These are phyloP conservation scores for Blastocladiella emersonii DNA, from an alignment of 371 early-diverging fungal genomes.

Conservation along the genomic window DNA sequence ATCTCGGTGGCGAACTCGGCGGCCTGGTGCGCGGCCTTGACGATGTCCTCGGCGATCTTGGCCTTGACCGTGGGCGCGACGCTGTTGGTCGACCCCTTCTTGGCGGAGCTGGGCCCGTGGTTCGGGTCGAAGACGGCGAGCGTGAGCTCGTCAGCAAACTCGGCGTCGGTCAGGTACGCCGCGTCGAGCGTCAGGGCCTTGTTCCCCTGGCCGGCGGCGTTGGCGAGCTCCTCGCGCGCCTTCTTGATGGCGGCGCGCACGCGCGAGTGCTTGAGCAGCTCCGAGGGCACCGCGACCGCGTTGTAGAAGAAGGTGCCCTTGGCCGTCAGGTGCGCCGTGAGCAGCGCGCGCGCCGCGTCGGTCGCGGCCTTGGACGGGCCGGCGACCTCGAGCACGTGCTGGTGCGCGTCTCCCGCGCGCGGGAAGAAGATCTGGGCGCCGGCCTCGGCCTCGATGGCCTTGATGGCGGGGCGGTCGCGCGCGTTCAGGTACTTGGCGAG, in stretches of 20 bases:
- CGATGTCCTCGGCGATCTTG: background rate
- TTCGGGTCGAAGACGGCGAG: conserved; percentile 51
- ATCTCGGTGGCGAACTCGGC: conserved; percentile 51
- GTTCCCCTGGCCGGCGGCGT: conserved; percentile 15
- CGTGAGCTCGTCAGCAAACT: conserved; percentile 44
- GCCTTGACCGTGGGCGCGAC: conserved; percentile 5
- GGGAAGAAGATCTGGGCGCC: background rate
- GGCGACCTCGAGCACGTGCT: background rate
- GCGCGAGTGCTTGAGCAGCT: background rate
- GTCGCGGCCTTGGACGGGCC: background rate
- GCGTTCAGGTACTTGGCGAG: background rate
- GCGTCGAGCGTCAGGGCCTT: conserved; percentile 38
- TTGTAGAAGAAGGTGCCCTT: background rate
- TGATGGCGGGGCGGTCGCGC: background rate
- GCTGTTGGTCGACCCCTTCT: conserved; percentile 47
- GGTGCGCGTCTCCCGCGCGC: background rate
- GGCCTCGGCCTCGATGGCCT: background rate
- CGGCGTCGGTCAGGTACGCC: conserved; percentile 51
- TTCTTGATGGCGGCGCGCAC: background rate
- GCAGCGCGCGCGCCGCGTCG: background rate
- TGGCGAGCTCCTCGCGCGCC: conserved; percentile 7
- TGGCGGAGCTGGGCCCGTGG: conserved; percentile 27
- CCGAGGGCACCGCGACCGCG: background rate
- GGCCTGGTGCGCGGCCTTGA: background rate
- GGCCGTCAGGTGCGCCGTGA: background rate